phyloP scores from a whole-genome alignment of 2,329 filamentous ascomycete species.

The Beauveria scarabaeidicola region DNA sequence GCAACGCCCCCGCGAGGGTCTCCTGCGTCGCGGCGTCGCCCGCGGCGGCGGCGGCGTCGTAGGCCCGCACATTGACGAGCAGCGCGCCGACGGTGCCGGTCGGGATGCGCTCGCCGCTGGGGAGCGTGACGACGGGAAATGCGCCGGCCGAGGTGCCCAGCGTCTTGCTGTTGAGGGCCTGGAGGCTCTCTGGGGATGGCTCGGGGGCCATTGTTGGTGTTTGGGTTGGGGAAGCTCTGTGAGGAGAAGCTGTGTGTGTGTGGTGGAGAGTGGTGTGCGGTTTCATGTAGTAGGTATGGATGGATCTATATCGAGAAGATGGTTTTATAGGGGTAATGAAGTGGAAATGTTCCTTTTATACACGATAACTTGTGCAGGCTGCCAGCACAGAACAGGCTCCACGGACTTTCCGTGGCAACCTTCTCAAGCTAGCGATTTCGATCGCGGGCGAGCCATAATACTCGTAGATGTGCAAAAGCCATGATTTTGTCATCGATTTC shows the following conservation, averaged over 20 bases:
- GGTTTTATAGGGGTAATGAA: neutral
- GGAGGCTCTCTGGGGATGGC: neutral
- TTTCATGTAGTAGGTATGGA: too few species aligned
- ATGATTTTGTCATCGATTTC: too few species aligned
- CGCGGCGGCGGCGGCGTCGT: neutral
- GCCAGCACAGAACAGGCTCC: neutral
- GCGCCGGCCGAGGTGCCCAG: constrained; percentile 7
- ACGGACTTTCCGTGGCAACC: neutral
- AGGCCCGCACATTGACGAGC: constrained; percentile 12
- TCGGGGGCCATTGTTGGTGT: neutral
- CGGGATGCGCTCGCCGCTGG: constrained; percentile 11
- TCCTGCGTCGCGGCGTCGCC: neutral
- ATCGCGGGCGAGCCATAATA: neutral
- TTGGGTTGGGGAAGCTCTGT: neutral
- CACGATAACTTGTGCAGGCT: neutral
- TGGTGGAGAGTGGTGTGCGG: too few species aligned
- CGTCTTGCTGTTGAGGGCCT: constrained; percentile 13
- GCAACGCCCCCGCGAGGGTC: constrained; percentile 6
- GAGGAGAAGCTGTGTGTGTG: too few species aligned
- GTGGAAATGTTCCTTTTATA: too few species aligned
- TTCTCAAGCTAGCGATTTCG: neutral
- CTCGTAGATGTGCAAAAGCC: too few species aligned
- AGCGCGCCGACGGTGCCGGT: constrained; percentile 14
- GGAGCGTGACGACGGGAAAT: constrained; percentile 13
- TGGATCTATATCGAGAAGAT: too few species aligned